Base-by-base conservation (phyloP, 2,329 filamentous ascomycete genomes). In the Alternaria longipes region DNA sequence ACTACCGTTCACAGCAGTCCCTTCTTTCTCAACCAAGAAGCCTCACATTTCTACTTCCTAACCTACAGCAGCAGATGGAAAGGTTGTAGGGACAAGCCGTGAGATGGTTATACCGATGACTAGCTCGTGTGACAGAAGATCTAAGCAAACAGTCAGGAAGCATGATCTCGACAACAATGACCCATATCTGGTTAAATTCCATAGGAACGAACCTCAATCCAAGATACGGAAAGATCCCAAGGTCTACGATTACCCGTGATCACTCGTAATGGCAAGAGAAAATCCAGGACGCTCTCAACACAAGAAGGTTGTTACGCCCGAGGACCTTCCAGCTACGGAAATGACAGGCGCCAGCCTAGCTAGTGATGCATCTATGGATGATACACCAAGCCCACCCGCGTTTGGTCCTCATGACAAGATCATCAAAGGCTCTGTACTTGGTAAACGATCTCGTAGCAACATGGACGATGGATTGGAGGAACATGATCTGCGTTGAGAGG, bases 361-460 rank as follows among this genome's bases (percentile, higher is more conserved):
- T 16, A 16, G 26, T 40, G 49, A 51, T 14, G 49, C 20, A 26
- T 40, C 16, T 7, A 32, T n/a, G 6, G 22, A 9, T 14, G 30
- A 8, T n/a, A 16, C 14, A 6, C 9, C 22, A 5, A 4, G 12
- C 18, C 0, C 32, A 3, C 9, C 22, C 1, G 16, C 4, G 18
- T 22, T 12, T 4, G 22, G 14, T 3, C 5, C 22, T 1, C 1
- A 6, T 16, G 14, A 26, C 7, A 12, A 18, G 16, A 6, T 1
- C 3, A 6, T 12, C 3, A 4, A 5, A 41, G 49, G 22, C 2
- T 14, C 22, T 6, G 38, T 41, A 18, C 38, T 22, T 5, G 18
- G 38, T 41, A 14, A 41, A 41, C 38, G 6, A 3, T 42, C 40
- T 24, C 40, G 2, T 42, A 4, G 20, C 12, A 1, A 42, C 3